phyloP scores from a whole-genome alignment of 768 basidiomycete species.

The Stropharia rugosoannulata region DNA sequence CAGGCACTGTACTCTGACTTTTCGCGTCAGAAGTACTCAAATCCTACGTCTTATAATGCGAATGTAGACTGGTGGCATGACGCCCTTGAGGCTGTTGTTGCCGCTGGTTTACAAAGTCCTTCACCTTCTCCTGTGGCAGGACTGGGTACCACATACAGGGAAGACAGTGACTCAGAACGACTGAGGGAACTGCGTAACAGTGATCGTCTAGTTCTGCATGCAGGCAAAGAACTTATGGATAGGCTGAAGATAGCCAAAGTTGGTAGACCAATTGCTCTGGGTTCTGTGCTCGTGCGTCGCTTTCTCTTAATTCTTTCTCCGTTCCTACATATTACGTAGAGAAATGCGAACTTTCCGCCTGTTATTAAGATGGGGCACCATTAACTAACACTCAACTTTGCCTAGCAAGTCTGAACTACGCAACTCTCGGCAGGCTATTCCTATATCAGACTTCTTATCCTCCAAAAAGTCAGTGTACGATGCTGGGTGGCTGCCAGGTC shows the following conservation, averaged over 20 bases:
- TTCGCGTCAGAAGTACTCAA: slow-evolving; percentile 77
- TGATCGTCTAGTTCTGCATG: slow-evolving; percentile 63
- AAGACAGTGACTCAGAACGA: neutral
- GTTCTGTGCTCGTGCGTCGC: slow-evolving; percentile 69
- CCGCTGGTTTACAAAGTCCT: slow-evolving; percentile 49
- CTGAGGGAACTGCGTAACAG: slow-evolving; percentile 5
- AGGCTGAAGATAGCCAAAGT: slow-evolving; percentile 62
- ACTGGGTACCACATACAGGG: neutral
- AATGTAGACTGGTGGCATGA: slow-evolving; percentile 89
- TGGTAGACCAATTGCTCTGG: slow-evolving; percentile 74
- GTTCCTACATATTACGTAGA: neutral
- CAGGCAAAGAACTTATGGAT: slow-evolving; percentile 53
- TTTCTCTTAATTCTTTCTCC: neutral
- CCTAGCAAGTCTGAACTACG: slow-evolving; percentile 73
- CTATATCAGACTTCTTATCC: slow-evolving; percentile 53
- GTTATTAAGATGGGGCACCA: neutral
- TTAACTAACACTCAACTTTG: slow-evolving; percentile 26
- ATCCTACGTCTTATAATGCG: slow-evolving; percentile 78
- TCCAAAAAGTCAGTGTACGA: slow-evolving; percentile 64
- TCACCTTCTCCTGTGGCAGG: neutral
- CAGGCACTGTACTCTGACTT: slow-evolving; percentile 89
- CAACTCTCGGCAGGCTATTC: slow-evolving; percentile 41
- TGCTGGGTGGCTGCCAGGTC: slow-evolving; percentile 65
- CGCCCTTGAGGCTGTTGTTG: slow-evolving; percentile 60
- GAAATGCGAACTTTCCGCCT: neutral